phyloP scores from a whole-genome alignment of 306 rosid species.

The Gleditsia sinensis region DNA sequence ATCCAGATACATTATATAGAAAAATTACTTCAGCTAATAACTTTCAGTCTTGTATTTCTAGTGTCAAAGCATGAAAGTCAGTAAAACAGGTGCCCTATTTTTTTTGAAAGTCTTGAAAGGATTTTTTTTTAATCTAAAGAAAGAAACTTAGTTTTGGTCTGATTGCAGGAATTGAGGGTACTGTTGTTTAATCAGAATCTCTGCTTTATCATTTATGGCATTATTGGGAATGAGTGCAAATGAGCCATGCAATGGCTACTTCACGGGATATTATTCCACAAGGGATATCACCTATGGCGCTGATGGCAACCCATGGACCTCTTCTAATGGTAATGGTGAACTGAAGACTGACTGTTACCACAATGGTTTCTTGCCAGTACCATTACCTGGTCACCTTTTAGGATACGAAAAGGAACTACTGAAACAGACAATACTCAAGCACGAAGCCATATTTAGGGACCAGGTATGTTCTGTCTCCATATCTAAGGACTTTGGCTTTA shows the following conservation, averaged over 20 bases:
- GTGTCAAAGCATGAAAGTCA: neutral
- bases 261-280: slow-evolving; percentile 31
- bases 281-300: slow-evolving; percentile 40
- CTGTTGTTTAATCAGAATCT: slow-evolving; percentile 26
- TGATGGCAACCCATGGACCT: slow-evolving; percentile 48
- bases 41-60: neutral
- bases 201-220: slow-evolving; percentile 38
- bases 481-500: neutral
- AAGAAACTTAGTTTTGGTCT: slow-evolving; percentile 10
- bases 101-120: neutral
- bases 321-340: slow-evolving; percentile 30
- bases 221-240: slow-evolving; percentile 49
- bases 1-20: neutral
- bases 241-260: slow-evolving; percentile 41
- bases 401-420: slow-evolving; percentile 49
- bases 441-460: slow-evolving; percentile 61
- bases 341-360: slow-evolving; percentile 27
- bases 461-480: slow-evolving; percentile 52
- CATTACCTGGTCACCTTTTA: slow-evolving; percentile 34
- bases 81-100: neutral
- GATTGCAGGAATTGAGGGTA: slow-evolving; percentile 31
- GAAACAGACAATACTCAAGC: slow-evolving; percentile 64
- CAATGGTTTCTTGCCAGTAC: slow-evolving; percentile 32
- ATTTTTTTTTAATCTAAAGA: neutral
- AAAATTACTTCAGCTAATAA: neutral